These are phyloP conservation scores for Biscogniauxia marginata DNA, from an alignment of 2,329 filamentous ascomycete species.

Conservation along the genomic window DNA sequence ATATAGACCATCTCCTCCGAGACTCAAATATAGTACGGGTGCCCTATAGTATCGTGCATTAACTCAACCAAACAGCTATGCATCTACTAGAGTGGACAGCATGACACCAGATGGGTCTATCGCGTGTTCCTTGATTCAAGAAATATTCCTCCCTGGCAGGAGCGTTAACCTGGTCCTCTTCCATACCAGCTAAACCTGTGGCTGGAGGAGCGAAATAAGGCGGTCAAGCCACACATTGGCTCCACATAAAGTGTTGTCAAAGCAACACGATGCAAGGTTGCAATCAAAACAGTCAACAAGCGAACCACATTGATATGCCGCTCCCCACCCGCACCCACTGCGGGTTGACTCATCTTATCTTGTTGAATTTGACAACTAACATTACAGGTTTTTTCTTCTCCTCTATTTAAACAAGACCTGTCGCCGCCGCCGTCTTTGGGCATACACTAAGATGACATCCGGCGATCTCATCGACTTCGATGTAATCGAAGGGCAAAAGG, in stretches of 20 bases:
- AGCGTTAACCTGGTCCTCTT: too few species aligned
- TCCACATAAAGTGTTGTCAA: constrained; percentile 24
- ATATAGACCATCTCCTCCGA: too few species aligned
- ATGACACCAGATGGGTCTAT: too few species aligned
- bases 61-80: too few species aligned
- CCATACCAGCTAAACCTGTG: too few species aligned
- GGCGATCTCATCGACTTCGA: constrained; percentile 72
- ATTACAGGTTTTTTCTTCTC: constrained; percentile 11
- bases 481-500: constrained; percentile 93
- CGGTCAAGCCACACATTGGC: background rate
- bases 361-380: constrained; percentile 21
- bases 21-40: too few species aligned
- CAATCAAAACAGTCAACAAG: constrained; percentile 31
- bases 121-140: too few species aligned
- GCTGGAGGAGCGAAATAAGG: background rate
- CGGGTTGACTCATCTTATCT: constrained; percentile 7
- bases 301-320: background rate
- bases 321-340: constrained; percentile 8
- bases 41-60: too few species aligned
- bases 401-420: constrained; percentile 1
- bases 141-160: too few species aligned
- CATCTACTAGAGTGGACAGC: too few species aligned
- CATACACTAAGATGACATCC: constrained; percentile 42
- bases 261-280: constrained; percentile 20
- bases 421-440: constrained; percentile 16